Base-by-base conservation (phyloP, 1,284 basidiomycete species). In the Phylloboletellus chloephorus region DNA sequence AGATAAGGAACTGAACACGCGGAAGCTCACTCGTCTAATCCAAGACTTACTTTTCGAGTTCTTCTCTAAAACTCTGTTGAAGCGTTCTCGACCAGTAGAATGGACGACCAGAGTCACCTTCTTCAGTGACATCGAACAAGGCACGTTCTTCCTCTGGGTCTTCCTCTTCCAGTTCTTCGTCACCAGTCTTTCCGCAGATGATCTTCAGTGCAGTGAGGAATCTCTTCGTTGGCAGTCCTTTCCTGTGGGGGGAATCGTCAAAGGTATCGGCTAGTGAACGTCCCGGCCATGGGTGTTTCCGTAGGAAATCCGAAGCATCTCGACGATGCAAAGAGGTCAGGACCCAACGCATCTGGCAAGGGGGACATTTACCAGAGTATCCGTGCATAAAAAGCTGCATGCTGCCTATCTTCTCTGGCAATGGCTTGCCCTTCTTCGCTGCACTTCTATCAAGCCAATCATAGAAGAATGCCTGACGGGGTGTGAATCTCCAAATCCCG, bases 301-400 rank as follows among this genome's bases (percentile, higher is more conserved):
- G 76, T 41, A 96, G 71, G 52, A 93, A 94, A 44, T 88, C 85
- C 4, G 88, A 88, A 0, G 88, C 88, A 61, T 94, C 92, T 85
- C 33, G 46, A 6, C 11, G 35, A 34, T 2, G 3, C 8, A 25
- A 39, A 7, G 7, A 26, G 23, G 22, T 41, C 29, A 31, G 20
- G 10, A 28, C 24, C 7, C 6, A 6, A 31, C 29, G 32, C 7
- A 12, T 13, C 19, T n/a, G 21, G 28, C 23, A 3, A 12, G 11
- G 39, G 32, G 12, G 8, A 11, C 9, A 44, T 55, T 44, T 53
- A 78, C 88, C 87, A 66, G 80, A 76, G 55, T 77, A 95, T 11
- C 91, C 91, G 48, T 87, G 76, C 52, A 94, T 67, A 63, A 95
- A 95, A 42, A 79, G 79, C 57, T 96, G 91, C 75, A 92, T 84